Conservation (phyloP, 202 grass and related monocot genomes). For the Zoysia matrella region DNA sequence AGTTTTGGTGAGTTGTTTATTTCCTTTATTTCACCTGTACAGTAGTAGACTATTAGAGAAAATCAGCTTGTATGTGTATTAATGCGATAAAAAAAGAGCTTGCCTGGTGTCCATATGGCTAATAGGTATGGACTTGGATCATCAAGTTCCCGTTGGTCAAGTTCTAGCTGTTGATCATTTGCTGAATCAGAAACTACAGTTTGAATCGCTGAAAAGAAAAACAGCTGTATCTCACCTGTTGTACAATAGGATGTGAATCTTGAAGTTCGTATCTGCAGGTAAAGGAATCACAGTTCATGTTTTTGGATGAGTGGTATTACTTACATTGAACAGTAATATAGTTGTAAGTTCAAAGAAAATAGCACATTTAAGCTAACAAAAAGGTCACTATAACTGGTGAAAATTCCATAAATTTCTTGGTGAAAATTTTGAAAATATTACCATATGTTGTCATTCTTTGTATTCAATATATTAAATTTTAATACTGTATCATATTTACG, state of each 20-base stretch:
- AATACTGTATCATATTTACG: background rate
- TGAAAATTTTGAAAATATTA: background rate
- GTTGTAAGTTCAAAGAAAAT: conserved; percentile 21
- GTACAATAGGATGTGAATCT: conserved; percentile 80
- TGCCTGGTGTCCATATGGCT: conserved; percentile 73
- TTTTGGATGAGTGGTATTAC: conserved; percentile 23
- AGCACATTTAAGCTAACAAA: conserved; percentile 27
- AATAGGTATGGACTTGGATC: conserved; percentile 92
- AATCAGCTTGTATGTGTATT: conserved; percentile 24
- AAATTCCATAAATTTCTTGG: background rate
- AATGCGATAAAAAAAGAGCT: conserved; percentile 47
- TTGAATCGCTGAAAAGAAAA: conserved; percentile 42
- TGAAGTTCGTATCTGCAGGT: conserved; percentile 86
- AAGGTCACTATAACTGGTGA: background rate
- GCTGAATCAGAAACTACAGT: conserved; percentile 39
- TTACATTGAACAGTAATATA: conserved; percentile 30
- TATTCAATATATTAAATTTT: background rate
- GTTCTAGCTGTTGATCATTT: conserved; percentile 69
- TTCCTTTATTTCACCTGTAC: conserved; percentile 65
- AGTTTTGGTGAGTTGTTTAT: conserved; percentile 50
- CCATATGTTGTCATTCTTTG: background rate
- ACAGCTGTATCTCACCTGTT: conserved; percentile 59
- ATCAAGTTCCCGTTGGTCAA: conserved; percentile 69
- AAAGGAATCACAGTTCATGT: conserved; percentile 34
- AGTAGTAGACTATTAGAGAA: conserved; percentile 27